Conservation (phyloP, 129 eudicot species). For the sunflower (Helianthus annuus) region DNA sequence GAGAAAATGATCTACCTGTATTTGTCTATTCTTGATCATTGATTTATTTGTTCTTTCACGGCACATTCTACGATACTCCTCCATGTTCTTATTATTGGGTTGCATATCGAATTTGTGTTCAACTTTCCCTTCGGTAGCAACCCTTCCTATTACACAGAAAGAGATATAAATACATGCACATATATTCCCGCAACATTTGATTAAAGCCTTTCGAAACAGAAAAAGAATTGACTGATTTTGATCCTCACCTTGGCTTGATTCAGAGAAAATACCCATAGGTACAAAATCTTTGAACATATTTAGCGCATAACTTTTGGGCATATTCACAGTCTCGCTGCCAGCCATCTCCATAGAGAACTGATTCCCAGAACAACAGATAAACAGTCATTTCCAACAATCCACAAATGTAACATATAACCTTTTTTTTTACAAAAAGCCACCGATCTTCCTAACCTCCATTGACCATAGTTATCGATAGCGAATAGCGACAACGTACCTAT, state of each 20-base stretch:
- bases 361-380: background rate
- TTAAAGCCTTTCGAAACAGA: background rate
- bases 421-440: background rate
- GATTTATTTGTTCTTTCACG: conserved; percentile 81
- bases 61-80: conserved; percentile 75
- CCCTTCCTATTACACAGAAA: conserved; percentile 41
- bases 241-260: conserved; percentile 60
- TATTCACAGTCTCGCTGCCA: conserved; percentile 39
- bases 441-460: conserved; percentile 7
- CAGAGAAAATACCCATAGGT: conserved; percentile 67
- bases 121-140: conserved; percentile 72
- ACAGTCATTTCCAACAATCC: conserved; percentile 3
- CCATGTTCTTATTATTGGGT: conserved; percentile 64
- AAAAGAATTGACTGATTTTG: background rate
- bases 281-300: conserved; percentile 55
- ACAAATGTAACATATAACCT: conserved; percentile 5
- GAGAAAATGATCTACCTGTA: conserved; percentile 45
- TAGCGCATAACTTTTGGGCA: conserved; percentile 61
- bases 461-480: no score
- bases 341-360: conserved; percentile 84
- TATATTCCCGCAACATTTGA: background rate
- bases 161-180: conserved; percentile 7
- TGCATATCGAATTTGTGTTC: conserved; percentile 88
- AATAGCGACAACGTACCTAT: no score
- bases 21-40: conserved; percentile 73